Base-by-base conservation (phyloP, 495 filamentous ascomycete genomes). In the Geoglossum glabrum region DNA sequence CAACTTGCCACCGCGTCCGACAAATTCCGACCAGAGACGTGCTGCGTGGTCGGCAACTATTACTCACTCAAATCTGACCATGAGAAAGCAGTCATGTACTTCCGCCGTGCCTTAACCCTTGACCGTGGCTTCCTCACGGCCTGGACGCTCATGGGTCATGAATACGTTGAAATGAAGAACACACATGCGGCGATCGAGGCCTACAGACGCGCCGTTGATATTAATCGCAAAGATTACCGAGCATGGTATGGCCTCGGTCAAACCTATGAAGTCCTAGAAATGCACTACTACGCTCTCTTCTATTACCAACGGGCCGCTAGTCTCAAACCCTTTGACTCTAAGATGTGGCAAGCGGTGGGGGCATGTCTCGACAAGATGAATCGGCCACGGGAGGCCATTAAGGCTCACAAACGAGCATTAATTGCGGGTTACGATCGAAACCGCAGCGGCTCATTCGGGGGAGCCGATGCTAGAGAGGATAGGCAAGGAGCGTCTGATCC, bases 81-180 rank as follows among this genome's bases (percentile, higher is more conserved):
- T 66, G 93, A 99, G 67, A 99, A 99, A 65, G 93, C 93, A 0
- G 88, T 97, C 25, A 86, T 93, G 69, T 97, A 96, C 70, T 99
- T 99, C 73, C 85, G 93, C 4, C 85, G 93, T 19, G 93, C 93
- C 0, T 72, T 99, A n/a, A 95, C 87, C 1, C 76, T 99, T 0
- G 93, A 99, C 66, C 84, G 90, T 10, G 84, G 79, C 45, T 99
- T 90, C 62, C 74, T 95, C 31, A 90, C 86, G 4, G 93, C 93
- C 15, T 99, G 93, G 93, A 99, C 90, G 0, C 74, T 99, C 0
- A 99, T 99, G 93, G 93, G 93, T 9, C 93, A 97, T 67, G 93
- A 99, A 66, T 99, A 96, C 67, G 87, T 97, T 34, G 93, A 99
- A 67, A 83, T 99, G 72, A 99, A 97, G 64, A 99, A 99, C 64